phyloP scores from a whole-genome alignment of 768 basidiomycete species.

The Lactarius sanguifluus region DNA sequence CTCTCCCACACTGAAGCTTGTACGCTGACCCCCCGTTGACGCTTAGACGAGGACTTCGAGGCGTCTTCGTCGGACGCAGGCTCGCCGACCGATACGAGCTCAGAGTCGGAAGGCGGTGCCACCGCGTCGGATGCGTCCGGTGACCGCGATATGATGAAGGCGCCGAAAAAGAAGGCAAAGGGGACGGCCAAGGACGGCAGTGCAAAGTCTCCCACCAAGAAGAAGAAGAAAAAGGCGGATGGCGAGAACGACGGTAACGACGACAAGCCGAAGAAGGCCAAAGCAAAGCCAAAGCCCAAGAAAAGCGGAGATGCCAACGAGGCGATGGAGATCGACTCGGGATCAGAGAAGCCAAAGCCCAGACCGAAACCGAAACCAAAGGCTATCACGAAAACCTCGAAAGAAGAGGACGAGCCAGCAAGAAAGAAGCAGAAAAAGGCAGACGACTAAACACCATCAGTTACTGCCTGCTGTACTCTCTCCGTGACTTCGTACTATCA shows the following conservation, averaged over 20 bases:
- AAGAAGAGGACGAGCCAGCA: constrained; percentile 52
- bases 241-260: constrained; percentile 34
- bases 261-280: constrained; percentile 42
- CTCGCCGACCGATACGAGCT: constrained; percentile 78
- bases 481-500: neutral
- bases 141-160: constrained; percentile 59
- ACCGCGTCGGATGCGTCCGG: constrained; percentile 87
- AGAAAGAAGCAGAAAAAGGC: constrained; percentile 76
- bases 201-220: constrained; percentile 34
- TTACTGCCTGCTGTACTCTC: neutral
- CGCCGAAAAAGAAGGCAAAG: constrained; percentile 41
- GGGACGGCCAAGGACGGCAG: constrained; percentile 42
- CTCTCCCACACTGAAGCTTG: constrained; percentile 14
- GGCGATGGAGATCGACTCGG: constrained; percentile 42
- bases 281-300: constrained; percentile 51
- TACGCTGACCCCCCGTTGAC: constrained; percentile 9
- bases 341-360: constrained; percentile 33
- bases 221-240: constrained; percentile 38
- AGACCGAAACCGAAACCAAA: constrained; percentile 49
- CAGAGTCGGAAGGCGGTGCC: constrained; percentile 57
- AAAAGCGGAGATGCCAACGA: constrained; percentile 41
- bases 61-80: constrained; percentile 83
- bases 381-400: constrained; percentile 42
- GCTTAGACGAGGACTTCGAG: constrained; percentile 86
- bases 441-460: constrained; percentile 35